Evolutionary conservation across 2,329 filamentous ascomycete genomes (phyloP), one percentile per base, ranked within the genome.

Genomic region (Fusarium irregulare): DNA sequence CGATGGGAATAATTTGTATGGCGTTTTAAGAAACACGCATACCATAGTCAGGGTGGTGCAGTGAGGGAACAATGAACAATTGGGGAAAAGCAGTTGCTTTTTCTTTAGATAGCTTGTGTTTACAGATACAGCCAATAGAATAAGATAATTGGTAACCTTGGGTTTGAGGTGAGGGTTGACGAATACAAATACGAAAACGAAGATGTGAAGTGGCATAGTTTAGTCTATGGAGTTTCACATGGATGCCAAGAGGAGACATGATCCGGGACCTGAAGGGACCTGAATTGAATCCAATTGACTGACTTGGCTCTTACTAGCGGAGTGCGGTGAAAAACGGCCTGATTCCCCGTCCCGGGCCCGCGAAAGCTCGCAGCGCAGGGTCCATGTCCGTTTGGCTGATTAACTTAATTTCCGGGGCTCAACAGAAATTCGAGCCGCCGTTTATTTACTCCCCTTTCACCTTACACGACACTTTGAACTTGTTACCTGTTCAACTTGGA

Each of bases 161-260:
- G 28, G 18, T 41, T 23, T n/a, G 21, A 55, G 25, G n/a, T 28
- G 42, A 27, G 23, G 4, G 12, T 18, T 20, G 41, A 45, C 64
- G 68, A 71, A 71, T 61, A 70, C 72, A 74, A 74, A 72, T 68
- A 75, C 70, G 72, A 75, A 73, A 70, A 75, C 70, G 72, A 56
- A 40, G 11, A 11, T 28, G 44, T 50, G 32, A 66, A 49, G 42
- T 54, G 54, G 25, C 54, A 63, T 49, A 30, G 28, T 14, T 13
- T 30, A 30, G 28, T 30, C 28, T 30, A 47, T 56, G 60, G 34
- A 20, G 40, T 40, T 64, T 57, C 59, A 40, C 34, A 44, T 64
- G 28, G 28, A 21, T 23, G 51, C 42, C 21, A 42, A 25, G 25
- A 44, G 55, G 23, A 21, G 20, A 56, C 34, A 69, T 64, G 60